Percentiles rank a stretch among this genome's conserved stretches.
Evolutionary conservation across 1,284 basidiomycete genomes (phyloP).

Genomic region (Fomitopsis betulina): DNA sequence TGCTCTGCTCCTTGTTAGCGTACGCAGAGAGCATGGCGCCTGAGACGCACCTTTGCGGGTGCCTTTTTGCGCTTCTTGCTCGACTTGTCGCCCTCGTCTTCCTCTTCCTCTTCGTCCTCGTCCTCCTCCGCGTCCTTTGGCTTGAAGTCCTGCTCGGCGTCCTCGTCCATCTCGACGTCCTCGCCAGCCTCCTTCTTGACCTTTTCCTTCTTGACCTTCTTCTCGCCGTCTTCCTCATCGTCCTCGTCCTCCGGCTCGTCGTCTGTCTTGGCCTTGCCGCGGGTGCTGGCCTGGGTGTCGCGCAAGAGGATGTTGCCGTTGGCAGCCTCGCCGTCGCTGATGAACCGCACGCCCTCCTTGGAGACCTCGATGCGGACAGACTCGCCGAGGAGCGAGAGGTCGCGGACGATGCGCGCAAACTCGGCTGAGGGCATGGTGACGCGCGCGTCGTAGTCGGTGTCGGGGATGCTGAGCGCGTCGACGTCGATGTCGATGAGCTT

Average conservation of each 20-base stretch:
- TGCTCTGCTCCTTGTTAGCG: conserved; percentile 31
- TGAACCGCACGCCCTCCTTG: conserved; percentile 96
- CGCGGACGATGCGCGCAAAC: conserved; percentile 91
- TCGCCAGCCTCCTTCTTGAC: conserved; percentile 38
- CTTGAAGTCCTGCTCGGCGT: conserved; percentile 40
- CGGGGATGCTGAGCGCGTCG: conserved; percentile 95
- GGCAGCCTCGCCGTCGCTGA: conserved; percentile 91
- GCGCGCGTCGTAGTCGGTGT: conserved; percentile 95
- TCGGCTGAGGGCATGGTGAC: conserved; percentile 87
- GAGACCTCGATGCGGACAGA: conserved; percentile 93
- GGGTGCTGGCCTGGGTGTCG: conserved; percentile 47
- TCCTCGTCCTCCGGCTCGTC: conserved; percentile 39
- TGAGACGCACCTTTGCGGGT: conserved; percentile 42
- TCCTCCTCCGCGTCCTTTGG: conserved; percentile 35
- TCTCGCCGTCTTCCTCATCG: conserved; percentile 34
- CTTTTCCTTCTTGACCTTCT: conserved; percentile 44
- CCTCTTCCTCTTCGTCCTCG: conserved; percentile 39
- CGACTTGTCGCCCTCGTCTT: conserved; percentile 26
- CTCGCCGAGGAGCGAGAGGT: conserved; percentile 91
- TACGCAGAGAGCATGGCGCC: background rate
- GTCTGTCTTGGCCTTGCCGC: conserved; percentile 29
- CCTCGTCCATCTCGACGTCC: conserved; percentile 32
- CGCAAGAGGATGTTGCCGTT: conserved; percentile 88
- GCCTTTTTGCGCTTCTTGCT: conserved; percentile 62
- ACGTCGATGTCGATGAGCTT: conserved; percentile 99